Base-by-base conservation (phyloP, 805 yeast genomes). In the Blastobotrys americana region DNA sequence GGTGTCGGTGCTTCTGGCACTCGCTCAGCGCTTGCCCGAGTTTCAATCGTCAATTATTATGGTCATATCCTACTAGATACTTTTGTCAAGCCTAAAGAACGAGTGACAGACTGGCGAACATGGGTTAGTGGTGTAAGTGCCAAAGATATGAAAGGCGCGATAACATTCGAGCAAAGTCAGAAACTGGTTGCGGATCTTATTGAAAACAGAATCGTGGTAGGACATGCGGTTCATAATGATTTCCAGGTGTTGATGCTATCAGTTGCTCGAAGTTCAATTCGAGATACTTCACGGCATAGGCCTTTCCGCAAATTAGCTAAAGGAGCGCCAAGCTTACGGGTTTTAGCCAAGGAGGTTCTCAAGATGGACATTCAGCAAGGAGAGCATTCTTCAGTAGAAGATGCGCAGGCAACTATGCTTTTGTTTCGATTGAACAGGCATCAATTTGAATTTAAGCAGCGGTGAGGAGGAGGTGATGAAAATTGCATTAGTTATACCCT, bases 51-150 rank as follows among this genome's bases (percentile, higher is more conserved):
- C 3, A 87, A 89, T 59, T 86, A 72, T 59, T 81, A 76, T 56
- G 96, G 97, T 0, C 75, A 76, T 51, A 71, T 77, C 0, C 58
- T 89, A 0, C 69, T 81, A 49, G 97, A 89, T 61, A 67, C 72
- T 33, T 89, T 71, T 65, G 96, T 89, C 3, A 70, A 69, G 51
- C 96, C 96, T 2, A 64, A 69, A 25, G 88, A 82, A 55, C 68
- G 66, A 44, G 95, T 89, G 2, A 80, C 89, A 0, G 94, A 89
- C 56, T 89, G 93, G 89, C 72, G 97, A 61, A 89, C 97, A 0
- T 80, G 88, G 83, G 94, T 87, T 17, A 80, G 90, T 62, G 97
- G 97, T 20, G 76, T 89, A 2, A 69, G 80, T 2, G 86, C 95
- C 0, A 61, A 65, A 2, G 76, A 82, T 57, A 78, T 89, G 84